Percentiles rank a stretch among this genome's conserved stretches.
These are phyloP conservation scores for Fomes fomentarius DNA, from an alignment of 1,284 basidiomycete species.

Conservation along the genomic window DNA sequence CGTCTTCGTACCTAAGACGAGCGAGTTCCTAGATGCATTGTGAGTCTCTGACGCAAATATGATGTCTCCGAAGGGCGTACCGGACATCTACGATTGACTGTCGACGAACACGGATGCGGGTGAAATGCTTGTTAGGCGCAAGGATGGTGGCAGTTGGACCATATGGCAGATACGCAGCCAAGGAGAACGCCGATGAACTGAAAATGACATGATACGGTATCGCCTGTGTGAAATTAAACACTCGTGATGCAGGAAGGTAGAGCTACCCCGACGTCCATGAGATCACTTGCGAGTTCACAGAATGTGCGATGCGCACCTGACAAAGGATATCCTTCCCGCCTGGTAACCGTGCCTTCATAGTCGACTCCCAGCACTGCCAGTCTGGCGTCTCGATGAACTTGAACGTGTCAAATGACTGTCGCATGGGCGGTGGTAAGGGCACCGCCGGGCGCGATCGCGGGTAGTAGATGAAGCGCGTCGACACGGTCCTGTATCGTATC, in stretches of 20 bases:
- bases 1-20: slow-evolving; percentile 50
- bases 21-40: slow-evolving; percentile 23
- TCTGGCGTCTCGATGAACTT: slow-evolving; percentile 47
- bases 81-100: slow-evolving; percentile 69
- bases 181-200: slow-evolving; percentile 52
- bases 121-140: slow-evolving; percentile 45
- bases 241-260: slow-evolving; percentile 58
- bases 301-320: slow-evolving; percentile 35
- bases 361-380: slow-evolving; percentile 55
- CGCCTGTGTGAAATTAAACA: slow-evolving; percentile 56
- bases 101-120: slow-evolving; percentile 63
- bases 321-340: slow-evolving; percentile 47
- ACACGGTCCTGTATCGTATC: slow-evolving; percentile 41
- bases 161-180: slow-evolving; percentile 63
- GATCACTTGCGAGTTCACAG: neutral
- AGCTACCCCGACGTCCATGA: slow-evolving; percentile 33
- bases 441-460: slow-evolving; percentile 64
- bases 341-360: slow-evolving; percentile 42
- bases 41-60: neutral
- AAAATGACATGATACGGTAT: slow-evolving; percentile 72
- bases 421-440: slow-evolving; percentile 53
- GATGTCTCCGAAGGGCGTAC: slow-evolving; percentile 38
- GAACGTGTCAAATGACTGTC: slow-evolving; percentile 28
- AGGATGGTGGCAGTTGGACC: slow-evolving; percentile 48
- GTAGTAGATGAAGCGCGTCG: slow-evolving; percentile 65